Evolutionary conservation across 805 yeast genomes (phyloP).

Genomic region (Candida maesae): DNA sequence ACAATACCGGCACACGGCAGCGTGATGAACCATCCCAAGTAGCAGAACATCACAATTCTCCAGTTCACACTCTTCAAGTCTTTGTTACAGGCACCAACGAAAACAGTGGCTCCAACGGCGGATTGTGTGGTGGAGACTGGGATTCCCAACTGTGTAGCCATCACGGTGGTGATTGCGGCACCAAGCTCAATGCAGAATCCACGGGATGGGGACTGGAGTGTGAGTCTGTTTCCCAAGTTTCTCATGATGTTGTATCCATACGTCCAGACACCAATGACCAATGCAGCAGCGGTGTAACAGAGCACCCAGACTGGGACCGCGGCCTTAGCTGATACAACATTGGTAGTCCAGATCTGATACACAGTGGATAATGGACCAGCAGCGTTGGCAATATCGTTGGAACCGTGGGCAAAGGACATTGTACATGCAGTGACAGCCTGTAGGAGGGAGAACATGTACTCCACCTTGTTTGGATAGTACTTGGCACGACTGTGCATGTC

Average conservation of each 20-base stretch:
- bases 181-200: constrained; percentile 77
- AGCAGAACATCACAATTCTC: constrained; percentile 73
- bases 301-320: constrained; percentile 72
- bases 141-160: constrained; percentile 69
- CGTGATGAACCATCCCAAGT: constrained; percentile 68
- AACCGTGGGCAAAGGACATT: constrained; percentile 81
- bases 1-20: constrained; percentile 71
- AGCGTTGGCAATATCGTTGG: constrained; percentile 76
- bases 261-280: constrained; percentile 67
- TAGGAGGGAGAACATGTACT: constrained; percentile 60
- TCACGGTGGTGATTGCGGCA: constrained; percentile 69
- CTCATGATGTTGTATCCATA: constrained; percentile 69
- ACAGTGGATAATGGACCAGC: constrained; percentile 71
- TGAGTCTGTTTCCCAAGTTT: constrained; percentile 69
- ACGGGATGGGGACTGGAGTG: constrained; percentile 73
- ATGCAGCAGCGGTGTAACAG: constrained; percentile 61
- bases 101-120: constrained; percentile 75
- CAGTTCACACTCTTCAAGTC: constrained; percentile 65
- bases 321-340: constrained; percentile 40
- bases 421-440: constrained; percentile 75
- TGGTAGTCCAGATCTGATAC: constrained; percentile 56
- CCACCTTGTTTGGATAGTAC: constrained; percentile 67
- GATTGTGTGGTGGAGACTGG: constrained; percentile 79
- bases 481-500: constrained; percentile 55
- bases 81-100: constrained; percentile 68